Conservation (phyloP, 169 alveolate genomes). For the Eimeria tenella region DNA sequence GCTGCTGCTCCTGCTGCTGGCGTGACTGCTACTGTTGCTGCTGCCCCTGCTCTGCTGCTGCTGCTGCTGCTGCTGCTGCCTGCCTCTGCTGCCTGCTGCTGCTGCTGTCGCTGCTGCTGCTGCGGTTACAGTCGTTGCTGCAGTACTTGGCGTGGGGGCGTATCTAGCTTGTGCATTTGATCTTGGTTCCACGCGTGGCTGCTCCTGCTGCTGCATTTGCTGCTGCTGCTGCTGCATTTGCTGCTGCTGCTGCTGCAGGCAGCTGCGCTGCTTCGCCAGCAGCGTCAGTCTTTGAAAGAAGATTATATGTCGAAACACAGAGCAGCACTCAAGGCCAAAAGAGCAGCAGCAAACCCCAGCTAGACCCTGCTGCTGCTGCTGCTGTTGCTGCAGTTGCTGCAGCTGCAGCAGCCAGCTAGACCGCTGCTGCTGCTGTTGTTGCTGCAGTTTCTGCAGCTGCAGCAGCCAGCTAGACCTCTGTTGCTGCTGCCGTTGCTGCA, state of each 20-base stretch:
- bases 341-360: not conserved
- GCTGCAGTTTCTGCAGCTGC: not conserved
- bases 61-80: not conserved
- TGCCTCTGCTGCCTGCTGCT: not conserved
- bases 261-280: slow-evolving; percentile 32
- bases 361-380: not conserved
- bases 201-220: not conserved
- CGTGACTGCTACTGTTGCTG: not conserved
- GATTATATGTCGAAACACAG: slow-evolving; percentile 22
- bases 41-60: not conserved
- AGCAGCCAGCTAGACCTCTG: not conserved
- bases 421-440: not conserved
- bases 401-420: not conserved
- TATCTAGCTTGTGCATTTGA: too few relatives aligned
- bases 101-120: not conserved
- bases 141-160: too few relatives aligned
- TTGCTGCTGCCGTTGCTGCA: not conserved
- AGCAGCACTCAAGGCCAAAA: slow-evolving; percentile 18
- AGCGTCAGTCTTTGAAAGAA: slow-evolving; percentile 5
- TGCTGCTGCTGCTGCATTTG: not conserved
- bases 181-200: too few relatives aligned
- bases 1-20: not conserved
- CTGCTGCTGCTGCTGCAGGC: slow-evolving; percentile 71
- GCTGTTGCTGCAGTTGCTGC: not conserved
- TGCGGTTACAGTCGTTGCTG: too few relatives aligned